A percentile compares a stretch with the other conserved stretches of the same genome.
phyloP scores from a whole-genome alignment of 1,139 yeast species.

The Saccharomyces hybrid region DNA sequence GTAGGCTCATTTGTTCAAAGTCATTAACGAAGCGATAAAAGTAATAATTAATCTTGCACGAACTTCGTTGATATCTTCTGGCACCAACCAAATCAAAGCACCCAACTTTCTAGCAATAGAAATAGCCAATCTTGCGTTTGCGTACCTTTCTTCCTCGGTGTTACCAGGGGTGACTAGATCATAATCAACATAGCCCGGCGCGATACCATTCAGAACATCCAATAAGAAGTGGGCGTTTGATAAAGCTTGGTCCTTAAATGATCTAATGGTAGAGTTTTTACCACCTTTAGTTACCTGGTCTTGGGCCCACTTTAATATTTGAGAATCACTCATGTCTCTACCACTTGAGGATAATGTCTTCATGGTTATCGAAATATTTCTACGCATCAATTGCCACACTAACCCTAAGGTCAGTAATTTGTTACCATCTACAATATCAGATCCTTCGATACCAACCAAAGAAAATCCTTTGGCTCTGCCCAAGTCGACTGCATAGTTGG shows the following conservation, averaged over 20 bases:
- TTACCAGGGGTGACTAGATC: conserved; percentile 75
- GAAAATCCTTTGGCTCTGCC: conserved; percentile 92
- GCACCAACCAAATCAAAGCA: conserved; percentile 95
- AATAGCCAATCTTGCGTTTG: conserved; percentile 93
- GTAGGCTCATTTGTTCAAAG: conserved; percentile 32
- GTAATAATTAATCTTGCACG: conserved; percentile 89
- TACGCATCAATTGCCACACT: conserved; percentile 98
- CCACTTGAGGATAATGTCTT: conserved; percentile 66
- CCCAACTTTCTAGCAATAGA: conserved; percentile 98
- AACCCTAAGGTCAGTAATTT: conserved; percentile 86
- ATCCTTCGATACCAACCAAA: conserved; percentile 95
- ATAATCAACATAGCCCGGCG: conserved; percentile 96
- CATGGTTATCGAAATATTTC: conserved; percentile 82
- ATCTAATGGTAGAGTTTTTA: conserved; percentile 58
- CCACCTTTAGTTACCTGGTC: conserved; percentile 80
- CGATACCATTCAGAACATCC: conserved; percentile 86
- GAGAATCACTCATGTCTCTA: conserved; percentile 68
- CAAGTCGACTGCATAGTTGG: conserved; percentile 91
- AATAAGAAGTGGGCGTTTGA: conserved; percentile 73
- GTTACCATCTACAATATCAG: conserved; percentile 93
- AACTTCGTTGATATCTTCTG: conserved; percentile 97
- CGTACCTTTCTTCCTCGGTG: conserved; percentile 79
- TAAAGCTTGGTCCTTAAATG: conserved; percentile 75
- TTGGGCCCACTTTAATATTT: conserved; percentile 92
- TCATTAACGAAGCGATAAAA: conserved; percentile 92